Conservation (phyloP, 257 asterid genomes). For the Solanum sejunctum region DNA sequence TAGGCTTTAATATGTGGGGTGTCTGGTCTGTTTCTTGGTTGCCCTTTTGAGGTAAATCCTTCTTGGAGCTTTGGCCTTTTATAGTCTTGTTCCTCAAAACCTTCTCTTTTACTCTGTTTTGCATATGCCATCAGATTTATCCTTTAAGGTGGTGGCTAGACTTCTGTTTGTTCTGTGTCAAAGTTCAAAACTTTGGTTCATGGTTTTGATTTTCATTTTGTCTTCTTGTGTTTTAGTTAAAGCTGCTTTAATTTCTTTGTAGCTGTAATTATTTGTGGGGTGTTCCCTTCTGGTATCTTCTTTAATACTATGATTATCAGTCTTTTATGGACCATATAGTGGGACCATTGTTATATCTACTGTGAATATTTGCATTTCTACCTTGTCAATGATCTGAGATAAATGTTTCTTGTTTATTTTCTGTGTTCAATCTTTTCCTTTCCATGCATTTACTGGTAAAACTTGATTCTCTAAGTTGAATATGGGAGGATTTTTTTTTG, state of each 20-base stretch:
- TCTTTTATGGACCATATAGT: background rate
- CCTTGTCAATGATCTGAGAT: background rate
- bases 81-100: background rate
- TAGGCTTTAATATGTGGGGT: background rate
- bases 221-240: background rate
- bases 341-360: background rate
- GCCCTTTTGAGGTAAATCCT: background rate
- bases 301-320: background rate
- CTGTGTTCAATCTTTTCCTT: constrained; percentile 4
- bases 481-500: background rate
- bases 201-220: background rate
- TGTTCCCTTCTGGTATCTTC: background rate
- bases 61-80: background rate
- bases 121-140: background rate
- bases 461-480: constrained; percentile 1
- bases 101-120: background rate
- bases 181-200: background rate
- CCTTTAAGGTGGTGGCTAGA: background rate
- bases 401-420: background rate
- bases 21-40: background rate
- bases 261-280: background rate
- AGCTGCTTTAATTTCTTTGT: background rate
- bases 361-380: background rate
- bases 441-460: constrained; percentile 5
- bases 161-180: background rate